Conservation (phyloP, 352 stramenopile genomes). For the Blastocystis sp. region DNA sequence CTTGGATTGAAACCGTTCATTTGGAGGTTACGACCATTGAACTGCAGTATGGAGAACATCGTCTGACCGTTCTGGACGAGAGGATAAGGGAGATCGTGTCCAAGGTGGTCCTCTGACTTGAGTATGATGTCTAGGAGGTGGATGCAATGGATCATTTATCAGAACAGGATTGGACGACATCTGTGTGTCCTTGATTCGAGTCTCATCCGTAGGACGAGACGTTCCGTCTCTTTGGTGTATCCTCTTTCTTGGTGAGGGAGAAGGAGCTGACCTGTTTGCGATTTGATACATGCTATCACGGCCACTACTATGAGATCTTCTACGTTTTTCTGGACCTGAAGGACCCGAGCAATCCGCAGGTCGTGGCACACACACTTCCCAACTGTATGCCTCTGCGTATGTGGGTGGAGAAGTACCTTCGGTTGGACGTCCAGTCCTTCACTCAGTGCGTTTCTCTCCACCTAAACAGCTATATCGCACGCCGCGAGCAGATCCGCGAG, state of each 20-base stretch:
- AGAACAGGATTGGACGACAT: not conserved
- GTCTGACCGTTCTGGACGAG: conserved; percentile 2
- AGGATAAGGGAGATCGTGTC: not conserved
- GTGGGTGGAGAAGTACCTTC: not conserved
- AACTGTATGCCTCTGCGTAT: not conserved
- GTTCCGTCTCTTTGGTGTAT: conserved; percentile 37
- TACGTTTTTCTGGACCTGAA: conserved; percentile 8
- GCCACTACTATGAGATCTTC: conserved; percentile 33
- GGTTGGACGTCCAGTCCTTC: conserved; percentile 2
- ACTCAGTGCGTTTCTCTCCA: conserved; percentile 41
- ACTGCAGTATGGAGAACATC: not conserved
- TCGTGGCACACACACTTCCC: conserved; percentile 29
- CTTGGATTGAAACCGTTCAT: not conserved
- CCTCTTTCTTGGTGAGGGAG: not conserved
- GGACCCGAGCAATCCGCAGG: not conserved
- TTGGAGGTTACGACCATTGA: conserved; percentile 1
- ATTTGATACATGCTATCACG: conserved; percentile 47
- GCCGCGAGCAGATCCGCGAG: not conserved
- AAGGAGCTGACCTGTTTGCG: conserved; percentile 14
- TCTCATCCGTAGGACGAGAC: not conserved
- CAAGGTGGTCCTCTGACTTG: not conserved
- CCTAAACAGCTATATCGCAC: conserved; percentile 38
- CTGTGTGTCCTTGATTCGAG: not conserved
- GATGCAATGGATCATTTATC: not conserved
- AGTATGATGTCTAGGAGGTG: conserved; percentile 2